Evolutionary conservation across 441 rosid genomes (phyloP), one percentile per base, ranked within the genome.

Genomic region (Gossypium davidsonii): DNA sequence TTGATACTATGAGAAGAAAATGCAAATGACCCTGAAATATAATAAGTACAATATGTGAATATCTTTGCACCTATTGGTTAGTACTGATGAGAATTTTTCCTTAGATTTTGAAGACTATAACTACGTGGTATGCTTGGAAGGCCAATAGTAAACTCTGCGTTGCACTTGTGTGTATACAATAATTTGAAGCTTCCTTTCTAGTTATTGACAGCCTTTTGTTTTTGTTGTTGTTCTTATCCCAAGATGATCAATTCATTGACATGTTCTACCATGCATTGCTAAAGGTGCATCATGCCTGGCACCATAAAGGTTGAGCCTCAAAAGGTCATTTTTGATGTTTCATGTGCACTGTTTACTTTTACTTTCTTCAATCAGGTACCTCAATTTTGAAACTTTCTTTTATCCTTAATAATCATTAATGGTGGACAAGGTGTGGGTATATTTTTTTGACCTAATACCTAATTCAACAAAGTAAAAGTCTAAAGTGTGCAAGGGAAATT

Each of bases 221-320:
- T 42, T 42, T 52, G 17, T 51, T 49, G 44, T 20, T 23, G 11
- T 67, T 78, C 34, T 34, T 81, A 18, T 79, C 17, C 69, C 65
- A 90, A 92, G 92, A 90, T 58, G 89, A 90, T 62, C 89, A 80
- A 67, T 88, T 84, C 70, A 74, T 90, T 2, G 87, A 86, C 80
- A 67, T 85, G 90, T 85, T 90, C 76, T 79, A 81, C 83, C 86
- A 83, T 72, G 80, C 89, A 21, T 72, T 90, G 79, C 68, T 76
- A 73, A 87, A 85, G 79, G 83, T 74, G 59, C 85, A 86, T 15
- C 79, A 77, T 39, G 74, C 80, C 14, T 88, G 84, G 76, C n/a
- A 26, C 11, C 14, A 26, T 11, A 42, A 20, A 37, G 66, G 42
- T 18, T 39, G 66, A 37, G 46, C 65, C 55, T 59, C 53, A 8